Percentiles rank a stretch among this genome's conserved stretches.
These are phyloP conservation scores for Aechmea fasciata DNA, from an alignment of 176 grass and related monocot genomes.

Conservation along the genomic window DNA sequence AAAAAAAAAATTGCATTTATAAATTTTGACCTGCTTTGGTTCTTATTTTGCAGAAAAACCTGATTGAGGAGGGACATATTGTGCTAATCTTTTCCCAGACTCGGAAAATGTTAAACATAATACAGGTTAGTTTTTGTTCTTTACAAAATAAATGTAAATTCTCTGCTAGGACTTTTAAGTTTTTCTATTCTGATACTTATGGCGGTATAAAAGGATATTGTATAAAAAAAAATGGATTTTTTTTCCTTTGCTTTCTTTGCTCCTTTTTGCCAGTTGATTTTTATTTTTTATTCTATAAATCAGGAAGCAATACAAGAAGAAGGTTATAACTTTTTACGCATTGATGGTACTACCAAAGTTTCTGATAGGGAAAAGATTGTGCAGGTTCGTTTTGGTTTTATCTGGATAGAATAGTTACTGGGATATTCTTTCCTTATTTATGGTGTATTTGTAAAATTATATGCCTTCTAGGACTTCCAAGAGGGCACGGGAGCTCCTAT, in stretches of 20 bases:
- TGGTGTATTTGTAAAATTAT: neutral
- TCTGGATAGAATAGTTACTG: slow-evolving; percentile 17
- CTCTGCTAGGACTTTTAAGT: neutral
- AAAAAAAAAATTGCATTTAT: slow-evolving; percentile 2
- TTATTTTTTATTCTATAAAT: slow-evolving; percentile 5
- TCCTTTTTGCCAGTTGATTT: neutral
- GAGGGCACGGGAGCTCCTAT: slow-evolving; percentile 65
- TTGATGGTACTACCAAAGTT: slow-evolving; percentile 72
- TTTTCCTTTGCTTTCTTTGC: neutral
- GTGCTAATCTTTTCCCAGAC: slow-evolving; percentile 82
- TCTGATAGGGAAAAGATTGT: slow-evolving; percentile 75
- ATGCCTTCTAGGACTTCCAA: slow-evolving; percentile 67
- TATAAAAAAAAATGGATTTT: neutral
- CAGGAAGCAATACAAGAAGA: slow-evolving; percentile 70
- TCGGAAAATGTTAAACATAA: slow-evolving; percentile 81
- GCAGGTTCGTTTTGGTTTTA: slow-evolving; percentile 40
- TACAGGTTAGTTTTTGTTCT: slow-evolving; percentile 44
- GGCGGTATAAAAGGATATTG: neutral
- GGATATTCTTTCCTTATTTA: slow-evolving; percentile 19
- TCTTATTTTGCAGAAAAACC: slow-evolving; percentile 47
- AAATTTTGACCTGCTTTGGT: slow-evolving; percentile 13
- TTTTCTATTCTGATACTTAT: neutral
- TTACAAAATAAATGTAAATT: neutral
- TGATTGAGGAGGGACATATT: slow-evolving; percentile 62
- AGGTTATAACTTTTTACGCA: slow-evolving; percentile 72